Conservation (phyloP, 176 grass and related monocot species). For the Paspalum vaginatum region DNA sequence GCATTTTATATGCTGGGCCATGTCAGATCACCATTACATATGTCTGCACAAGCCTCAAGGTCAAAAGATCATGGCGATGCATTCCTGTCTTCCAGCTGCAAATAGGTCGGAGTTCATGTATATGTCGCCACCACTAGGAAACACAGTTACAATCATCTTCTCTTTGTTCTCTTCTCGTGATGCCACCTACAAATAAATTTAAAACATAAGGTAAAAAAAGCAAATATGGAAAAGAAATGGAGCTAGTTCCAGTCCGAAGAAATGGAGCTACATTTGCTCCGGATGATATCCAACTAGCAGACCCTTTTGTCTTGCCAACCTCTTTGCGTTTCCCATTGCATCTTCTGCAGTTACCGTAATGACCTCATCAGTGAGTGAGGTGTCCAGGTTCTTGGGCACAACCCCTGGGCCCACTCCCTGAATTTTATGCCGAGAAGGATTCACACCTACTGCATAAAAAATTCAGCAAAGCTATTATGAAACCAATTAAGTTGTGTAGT, state of each 20-base stretch:
- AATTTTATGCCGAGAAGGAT: slow-evolving; percentile 62
- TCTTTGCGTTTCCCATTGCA: slow-evolving; percentile 57
- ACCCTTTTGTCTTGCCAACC: slow-evolving; percentile 64
- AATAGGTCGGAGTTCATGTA: slow-evolving; percentile 34
- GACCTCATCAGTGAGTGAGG: slow-evolving; percentile 56
- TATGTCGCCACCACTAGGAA: slow-evolving; percentile 40
- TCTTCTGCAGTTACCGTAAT: slow-evolving; percentile 59
- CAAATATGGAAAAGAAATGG: neutral
- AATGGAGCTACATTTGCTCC: slow-evolving; percentile 60
- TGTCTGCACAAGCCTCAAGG: neutral
- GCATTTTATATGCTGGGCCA: no score
- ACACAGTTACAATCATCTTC: slow-evolving; percentile 42
- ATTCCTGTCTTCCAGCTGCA: slow-evolving; percentile 19
- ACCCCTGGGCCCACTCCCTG: slow-evolving; percentile 68
- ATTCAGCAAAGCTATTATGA: neutral
- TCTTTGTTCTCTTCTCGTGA: slow-evolving; percentile 28
- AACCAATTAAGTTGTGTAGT: neutral
- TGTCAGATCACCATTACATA: neutral
- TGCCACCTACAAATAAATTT: slow-evolving; percentile 19
- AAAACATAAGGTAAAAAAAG: neutral
- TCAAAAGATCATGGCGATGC: slow-evolving; percentile 35
- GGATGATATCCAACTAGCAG: slow-evolving; percentile 80
- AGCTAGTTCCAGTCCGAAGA: neutral
- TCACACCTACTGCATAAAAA: slow-evolving; percentile 54
- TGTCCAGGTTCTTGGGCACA: slow-evolving; percentile 59